A percentile compares a stretch with the other conserved stretches of the same genome.
Conservation (phyloP, 345 rosid species). For the Raphanus sativus region DNA sequence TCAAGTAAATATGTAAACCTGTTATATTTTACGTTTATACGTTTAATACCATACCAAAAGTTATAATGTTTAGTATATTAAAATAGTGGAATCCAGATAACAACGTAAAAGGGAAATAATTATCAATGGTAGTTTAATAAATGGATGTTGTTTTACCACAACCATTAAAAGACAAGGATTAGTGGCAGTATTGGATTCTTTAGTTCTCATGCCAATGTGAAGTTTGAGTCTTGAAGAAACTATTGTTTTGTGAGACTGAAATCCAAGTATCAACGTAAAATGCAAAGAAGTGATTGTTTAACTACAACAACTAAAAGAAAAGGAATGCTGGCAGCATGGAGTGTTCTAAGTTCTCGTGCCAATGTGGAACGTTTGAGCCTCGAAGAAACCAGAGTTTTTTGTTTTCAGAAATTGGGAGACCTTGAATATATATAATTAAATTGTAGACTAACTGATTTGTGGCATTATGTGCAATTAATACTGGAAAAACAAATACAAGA, state of each 20-base stretch:
- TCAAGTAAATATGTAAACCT: neutral
- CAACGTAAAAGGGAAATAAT: neutral
- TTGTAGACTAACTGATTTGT: neutral
- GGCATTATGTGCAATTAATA: neutral
- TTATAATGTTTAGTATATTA: neutral
- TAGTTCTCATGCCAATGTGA: neutral
- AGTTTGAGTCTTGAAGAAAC: neutral
- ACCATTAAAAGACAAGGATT: neutral
- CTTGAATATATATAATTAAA: neutral
- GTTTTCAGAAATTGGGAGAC: neutral
- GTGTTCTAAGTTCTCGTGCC: neutral
- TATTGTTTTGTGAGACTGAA: neutral
- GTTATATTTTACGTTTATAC: neutral
- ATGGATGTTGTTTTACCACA: neutral
- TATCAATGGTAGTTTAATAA: neutral
- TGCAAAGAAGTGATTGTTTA: neutral
- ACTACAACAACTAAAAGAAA: neutral
- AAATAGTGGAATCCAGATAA: neutral
- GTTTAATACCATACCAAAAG: neutral
- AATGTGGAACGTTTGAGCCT: neutral
- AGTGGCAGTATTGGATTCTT: neutral
- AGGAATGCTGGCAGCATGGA: neutral
- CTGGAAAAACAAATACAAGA: conserved; percentile 3
- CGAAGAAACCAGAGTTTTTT: neutral
- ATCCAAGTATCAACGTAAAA: neutral